A percentile compares a stretch with the other conserved stretches of the same genome.
Evolutionary conservation across 1,284 basidiomycete species (phyloP).

Genomic region (Irpex sp.): DNA sequence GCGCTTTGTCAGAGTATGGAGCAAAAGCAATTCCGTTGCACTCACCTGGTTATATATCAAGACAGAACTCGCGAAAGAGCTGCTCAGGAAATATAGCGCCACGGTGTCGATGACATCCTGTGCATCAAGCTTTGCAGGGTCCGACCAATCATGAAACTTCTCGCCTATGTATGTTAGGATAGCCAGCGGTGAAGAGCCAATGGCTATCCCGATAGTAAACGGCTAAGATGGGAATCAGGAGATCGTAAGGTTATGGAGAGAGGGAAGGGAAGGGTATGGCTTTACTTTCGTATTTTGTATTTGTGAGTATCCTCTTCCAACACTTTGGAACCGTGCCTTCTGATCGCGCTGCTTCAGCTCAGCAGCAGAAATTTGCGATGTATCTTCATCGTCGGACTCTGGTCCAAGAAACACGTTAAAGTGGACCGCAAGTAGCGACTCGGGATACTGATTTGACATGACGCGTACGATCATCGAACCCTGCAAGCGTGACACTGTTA

Average conservation of each 20-base stretch:
- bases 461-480: neutral
- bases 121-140: neutral
- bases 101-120: slow-evolving; percentile 3
- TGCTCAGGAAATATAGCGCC: slow-evolving; percentile 13
- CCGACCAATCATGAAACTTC: slow-evolving; percentile 1
- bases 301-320: neutral
- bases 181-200: slow-evolving; percentile 9
- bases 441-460: neutral
- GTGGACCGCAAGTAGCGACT: neutral
- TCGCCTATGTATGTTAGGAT: slow-evolving; percentile 13
- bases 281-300: slow-evolving; percentile 3
- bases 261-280: neutral
- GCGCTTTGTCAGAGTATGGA: neutral
- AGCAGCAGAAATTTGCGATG: neutral
- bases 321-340: neutral
- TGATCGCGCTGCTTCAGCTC: neutral
- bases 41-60: slow-evolving; percentile 6
- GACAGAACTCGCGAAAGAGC: slow-evolving; percentile 6
- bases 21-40: neutral
- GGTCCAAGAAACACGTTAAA: neutral
- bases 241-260: too few species aligned
- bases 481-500: neutral
- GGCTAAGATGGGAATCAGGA: slow-evolving; percentile 3
- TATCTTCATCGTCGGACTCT: neutral
- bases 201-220: slow-evolving; percentile 6